Conservation (phyloP, 2,329 filamentous ascomycete species). For the Acrocalymma vagum region DNA sequence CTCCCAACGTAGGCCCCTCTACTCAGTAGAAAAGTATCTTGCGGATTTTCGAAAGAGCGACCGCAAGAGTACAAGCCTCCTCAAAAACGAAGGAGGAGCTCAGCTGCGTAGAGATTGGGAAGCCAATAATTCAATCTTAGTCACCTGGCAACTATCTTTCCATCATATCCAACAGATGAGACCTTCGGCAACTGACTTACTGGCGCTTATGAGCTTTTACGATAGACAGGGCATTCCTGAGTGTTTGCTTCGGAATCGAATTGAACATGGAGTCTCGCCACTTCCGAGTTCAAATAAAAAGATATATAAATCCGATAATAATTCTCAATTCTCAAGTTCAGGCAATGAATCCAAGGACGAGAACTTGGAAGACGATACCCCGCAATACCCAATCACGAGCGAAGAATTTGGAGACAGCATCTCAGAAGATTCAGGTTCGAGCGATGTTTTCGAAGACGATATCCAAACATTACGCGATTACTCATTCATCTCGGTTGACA, state of each 20-base stretch:
- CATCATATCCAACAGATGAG: conserved; percentile 40
- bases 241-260: conserved; percentile 30
- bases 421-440: no score
- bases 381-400: conserved; percentile 17
- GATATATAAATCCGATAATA: neutral
- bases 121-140: conserved; percentile 46
- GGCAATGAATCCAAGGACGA: neutral
- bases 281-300: no score
- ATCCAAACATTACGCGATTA: conserved; percentile 15
- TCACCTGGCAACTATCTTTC: conserved; percentile 45
- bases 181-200: conserved; percentile 48
- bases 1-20: conserved; percentile 15
- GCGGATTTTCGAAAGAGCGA: conserved; percentile 47
- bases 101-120: conserved; percentile 41
- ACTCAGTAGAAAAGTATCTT: conserved; percentile 46
- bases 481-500: conserved; percentile 16
- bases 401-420: no score
- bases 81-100: conserved; percentile 27
- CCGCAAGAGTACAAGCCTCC: conserved; percentile 24
- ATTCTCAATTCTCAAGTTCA: no score
- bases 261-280: no score
- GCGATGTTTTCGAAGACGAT: conserved; percentile 21
- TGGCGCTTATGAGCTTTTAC: conserved; percentile 59
- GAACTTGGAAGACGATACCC: conserved; percentile 5
- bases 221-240: conserved; percentile 53